A percentile compares a stretch with the other conserved stretches of the same genome.
Evolutionary conservation across 768 basidiomycete species (phyloP).

Genomic region (Calocybe cyanea): DNA sequence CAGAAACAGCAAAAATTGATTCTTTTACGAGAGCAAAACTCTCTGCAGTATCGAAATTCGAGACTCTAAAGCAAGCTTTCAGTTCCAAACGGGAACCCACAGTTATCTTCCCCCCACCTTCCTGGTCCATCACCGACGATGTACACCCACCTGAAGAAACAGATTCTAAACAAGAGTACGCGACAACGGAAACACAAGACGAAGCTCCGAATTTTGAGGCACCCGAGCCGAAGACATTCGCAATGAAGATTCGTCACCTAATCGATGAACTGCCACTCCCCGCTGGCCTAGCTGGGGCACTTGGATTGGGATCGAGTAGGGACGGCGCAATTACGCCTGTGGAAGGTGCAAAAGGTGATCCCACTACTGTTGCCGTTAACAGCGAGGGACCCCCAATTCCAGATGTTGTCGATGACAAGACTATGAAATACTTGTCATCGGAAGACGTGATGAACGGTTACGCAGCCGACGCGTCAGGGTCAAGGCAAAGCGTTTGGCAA

Average conservation of each 20-base stretch:
- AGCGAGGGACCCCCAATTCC: slow-evolving; percentile 35
- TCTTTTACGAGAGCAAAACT: slow-evolving; percentile 30
- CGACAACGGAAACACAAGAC: neutral
- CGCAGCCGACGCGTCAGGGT: slow-evolving; percentile 9
- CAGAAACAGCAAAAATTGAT: neutral
- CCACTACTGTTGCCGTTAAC: slow-evolving; percentile 11
- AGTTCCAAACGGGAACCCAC: slow-evolving; percentile 18
- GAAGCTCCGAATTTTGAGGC: slow-evolving; percentile 15
- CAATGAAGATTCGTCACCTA: slow-evolving; percentile 30
- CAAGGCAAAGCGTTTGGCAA: slow-evolving; percentile 53
- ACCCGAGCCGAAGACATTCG: slow-evolving; percentile 34
- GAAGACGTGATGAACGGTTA: slow-evolving; percentile 63
- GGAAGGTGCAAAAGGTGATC: neutral
- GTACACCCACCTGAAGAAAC: slow-evolving; percentile 3
- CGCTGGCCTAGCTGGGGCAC: slow-evolving; percentile 18
- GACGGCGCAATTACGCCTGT: slow-evolving; percentile 10
- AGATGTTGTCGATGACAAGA: slow-evolving; percentile 41
- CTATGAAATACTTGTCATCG: slow-evolving; percentile 51
- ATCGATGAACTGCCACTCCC: slow-evolving; percentile 35
- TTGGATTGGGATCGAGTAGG: slow-evolving; percentile 7
- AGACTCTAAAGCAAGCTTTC: slow-evolving; percentile 26
- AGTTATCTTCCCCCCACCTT: slow-evolving; percentile 41
- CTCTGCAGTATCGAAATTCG: slow-evolving; percentile 31
- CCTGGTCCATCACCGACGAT: slow-evolving; percentile 40
- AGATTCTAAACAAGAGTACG: slow-evolving; percentile 3